Conservation (phyloP, 192 early-diverging fungal species). For the Umbelopsis ramanniana region DNA sequence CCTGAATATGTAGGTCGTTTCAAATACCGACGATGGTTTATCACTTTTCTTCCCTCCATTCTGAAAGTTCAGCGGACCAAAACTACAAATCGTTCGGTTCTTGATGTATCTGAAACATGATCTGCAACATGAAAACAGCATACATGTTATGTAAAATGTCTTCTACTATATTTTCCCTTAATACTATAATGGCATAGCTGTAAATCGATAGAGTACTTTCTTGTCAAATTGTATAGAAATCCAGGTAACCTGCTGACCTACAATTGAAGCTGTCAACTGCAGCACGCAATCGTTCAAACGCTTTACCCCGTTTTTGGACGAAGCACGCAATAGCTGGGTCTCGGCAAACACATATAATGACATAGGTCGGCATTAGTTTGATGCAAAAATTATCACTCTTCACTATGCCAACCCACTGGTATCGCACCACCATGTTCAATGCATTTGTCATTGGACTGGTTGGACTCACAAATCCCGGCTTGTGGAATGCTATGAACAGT, state of each 20-base stretch:
- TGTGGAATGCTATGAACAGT: slow-evolving; percentile 25
- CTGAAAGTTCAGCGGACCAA: no score
- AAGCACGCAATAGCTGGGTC: neutral
- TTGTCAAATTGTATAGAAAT: neutral
- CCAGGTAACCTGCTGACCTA: neutral
- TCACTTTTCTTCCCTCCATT: no score
- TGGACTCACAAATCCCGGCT: slow-evolving; percentile 4
- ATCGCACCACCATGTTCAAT: slow-evolving; percentile 15
- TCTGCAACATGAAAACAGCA: no score
- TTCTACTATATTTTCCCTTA: no score
- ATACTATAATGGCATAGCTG: no score
- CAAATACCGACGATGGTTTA: no score
- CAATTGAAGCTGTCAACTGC: neutral
- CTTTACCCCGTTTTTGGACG: neutral
- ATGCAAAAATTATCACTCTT: neutral
- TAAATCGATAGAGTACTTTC: no score
- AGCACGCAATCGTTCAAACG: slow-evolving; percentile 8
- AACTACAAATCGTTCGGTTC: no score
- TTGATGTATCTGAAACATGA: no score
- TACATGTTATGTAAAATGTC: no score
- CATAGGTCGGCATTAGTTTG: no score
- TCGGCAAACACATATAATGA: neutral
- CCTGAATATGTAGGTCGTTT: no score
- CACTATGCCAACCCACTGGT: slow-evolving; percentile 8
- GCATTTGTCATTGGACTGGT: slow-evolving; percentile 23